phyloP scores from a whole-genome alignment of 148 eudicot species.

The Dianthus caryophyllus region DNA sequence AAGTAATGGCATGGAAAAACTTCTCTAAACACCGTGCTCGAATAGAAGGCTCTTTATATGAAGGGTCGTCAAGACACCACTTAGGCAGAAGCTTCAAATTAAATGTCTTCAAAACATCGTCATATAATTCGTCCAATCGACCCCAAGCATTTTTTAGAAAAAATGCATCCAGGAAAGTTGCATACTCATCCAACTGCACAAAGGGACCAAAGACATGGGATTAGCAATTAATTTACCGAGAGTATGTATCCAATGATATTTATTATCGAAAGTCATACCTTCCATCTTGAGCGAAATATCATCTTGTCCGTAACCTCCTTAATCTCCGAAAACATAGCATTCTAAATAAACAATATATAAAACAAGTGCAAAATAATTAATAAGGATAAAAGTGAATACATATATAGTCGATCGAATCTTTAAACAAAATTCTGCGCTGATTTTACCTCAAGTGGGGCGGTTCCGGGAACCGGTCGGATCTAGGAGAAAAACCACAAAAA shows the following conservation, averaged over 20 bases:
- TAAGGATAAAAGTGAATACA: neutral
- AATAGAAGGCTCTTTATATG: no score
- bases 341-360: neutral
- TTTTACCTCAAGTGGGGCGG: no score
- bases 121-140: neutral
- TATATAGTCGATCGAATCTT: neutral
- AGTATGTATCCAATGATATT: neutral
- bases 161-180: neutral
- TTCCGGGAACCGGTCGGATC: no score
- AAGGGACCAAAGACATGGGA: neutral
- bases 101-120: neutral
- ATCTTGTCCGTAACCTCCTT: neutral
- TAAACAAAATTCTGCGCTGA: no score
- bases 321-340: neutral
- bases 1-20: no score
- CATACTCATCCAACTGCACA: constrained; percentile 2
- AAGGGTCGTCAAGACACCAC: no score
- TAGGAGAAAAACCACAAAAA: no score
- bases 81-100: neutral
- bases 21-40: no score
- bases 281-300: neutral
- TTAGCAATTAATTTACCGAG: neutral
- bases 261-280: neutral
- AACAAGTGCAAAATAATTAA: neutral
- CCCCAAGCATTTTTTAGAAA: neutral